These are phyloP conservation scores for Candida ficus DNA, from an alignment of 805 yeast genomes.

Conservation along the genomic window DNA sequence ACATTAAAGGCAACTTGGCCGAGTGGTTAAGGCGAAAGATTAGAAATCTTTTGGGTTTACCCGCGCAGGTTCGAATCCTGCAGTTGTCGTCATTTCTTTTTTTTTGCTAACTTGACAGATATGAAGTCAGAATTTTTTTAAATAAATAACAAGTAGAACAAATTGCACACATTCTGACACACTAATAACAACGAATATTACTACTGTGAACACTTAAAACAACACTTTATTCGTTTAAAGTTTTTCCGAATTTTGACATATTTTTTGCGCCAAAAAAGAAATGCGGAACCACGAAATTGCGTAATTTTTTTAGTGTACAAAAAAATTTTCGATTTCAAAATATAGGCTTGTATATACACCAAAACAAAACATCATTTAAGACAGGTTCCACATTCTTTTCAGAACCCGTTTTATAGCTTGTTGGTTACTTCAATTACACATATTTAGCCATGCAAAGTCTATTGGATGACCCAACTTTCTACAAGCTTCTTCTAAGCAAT, in stretches of 20 bases:
- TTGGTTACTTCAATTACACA: background rate
- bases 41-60: conserved; percentile 55
- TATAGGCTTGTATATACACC: no score
- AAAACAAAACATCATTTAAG: background rate
- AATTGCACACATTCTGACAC: background rate
- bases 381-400: no score
- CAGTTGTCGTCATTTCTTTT: conserved; percentile 53
- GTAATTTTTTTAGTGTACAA: background rate
- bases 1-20: conserved; percentile 54
- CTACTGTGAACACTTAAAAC: no score
- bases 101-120: conserved; percentile 1
- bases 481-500: conserved; percentile 18
- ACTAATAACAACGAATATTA: background rate
- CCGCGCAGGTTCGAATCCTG: conserved; percentile 71
- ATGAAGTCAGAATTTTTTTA: background rate
- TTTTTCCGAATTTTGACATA: background rate
- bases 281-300: background rate
- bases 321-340: background rate
- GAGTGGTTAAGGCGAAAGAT: conserved; percentile 67
- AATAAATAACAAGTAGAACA: background rate
- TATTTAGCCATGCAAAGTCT: conserved; percentile 16
- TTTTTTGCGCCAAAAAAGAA: background rate
- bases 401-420: no score
- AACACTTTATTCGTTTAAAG: background rate
- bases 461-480: conserved; percentile 21